Evolutionary conservation across 176 grass and related monocot genomes (phyloP).

Genomic region (Eleusine coracana): DNA sequence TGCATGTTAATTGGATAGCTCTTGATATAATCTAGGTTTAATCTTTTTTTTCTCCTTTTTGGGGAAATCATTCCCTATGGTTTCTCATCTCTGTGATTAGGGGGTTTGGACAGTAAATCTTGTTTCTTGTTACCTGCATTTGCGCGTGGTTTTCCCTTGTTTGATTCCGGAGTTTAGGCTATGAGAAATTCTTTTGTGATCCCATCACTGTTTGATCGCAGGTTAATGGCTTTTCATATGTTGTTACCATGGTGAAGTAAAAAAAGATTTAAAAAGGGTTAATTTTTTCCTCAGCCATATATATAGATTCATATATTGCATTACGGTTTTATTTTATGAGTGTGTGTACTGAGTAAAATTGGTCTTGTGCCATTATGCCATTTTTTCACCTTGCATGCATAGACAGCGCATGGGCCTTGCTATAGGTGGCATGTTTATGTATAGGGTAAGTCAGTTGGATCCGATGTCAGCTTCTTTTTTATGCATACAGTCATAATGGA

Average conservation of each 20-base stretch:
- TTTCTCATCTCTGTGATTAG: background rate
- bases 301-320: background rate
- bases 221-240: background rate
- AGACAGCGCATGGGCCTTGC: background rate
- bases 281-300: background rate
- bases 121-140: constrained; percentile 16
- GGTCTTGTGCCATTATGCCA: background rate
- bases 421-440: background rate
- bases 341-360: background rate
- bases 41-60: background rate
- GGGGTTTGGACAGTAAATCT: background rate
- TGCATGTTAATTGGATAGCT: background rate
- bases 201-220: background rate
- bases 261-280: background rate
- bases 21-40: background rate
- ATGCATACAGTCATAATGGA: background rate
- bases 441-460: background rate
- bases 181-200: background rate
- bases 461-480: background rate
- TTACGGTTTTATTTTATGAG: background rate
- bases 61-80: background rate
- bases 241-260: background rate
- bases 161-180: background rate
- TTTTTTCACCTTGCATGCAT: background rate
- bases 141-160: background rate